phyloP scores from a whole-genome alignment of 2,329 filamentous ascomycete genomes.

The Podosphaera fusca region DNA sequence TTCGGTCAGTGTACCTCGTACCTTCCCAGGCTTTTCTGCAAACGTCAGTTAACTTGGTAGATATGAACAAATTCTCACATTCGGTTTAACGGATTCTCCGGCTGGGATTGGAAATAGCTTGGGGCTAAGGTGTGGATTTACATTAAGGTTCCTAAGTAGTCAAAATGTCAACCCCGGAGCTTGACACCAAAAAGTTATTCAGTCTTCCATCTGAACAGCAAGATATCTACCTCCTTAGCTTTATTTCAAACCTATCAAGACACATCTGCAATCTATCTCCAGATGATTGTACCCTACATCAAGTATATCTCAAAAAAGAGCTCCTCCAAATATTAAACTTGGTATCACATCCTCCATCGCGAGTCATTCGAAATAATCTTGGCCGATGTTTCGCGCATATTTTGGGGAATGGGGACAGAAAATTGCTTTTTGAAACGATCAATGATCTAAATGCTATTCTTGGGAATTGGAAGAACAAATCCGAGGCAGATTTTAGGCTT shows the following conservation, averaged over 20 bases:
- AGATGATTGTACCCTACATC: constrained; percentile 69
- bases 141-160: not conserved
- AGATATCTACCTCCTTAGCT: constrained; percentile 78
- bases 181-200: constrained; percentile 77
- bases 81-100: not conserved
- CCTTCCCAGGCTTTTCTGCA: not conserved
- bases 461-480: constrained; percentile 46
- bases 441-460: constrained; percentile 63
- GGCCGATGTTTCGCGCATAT: constrained; percentile 67
- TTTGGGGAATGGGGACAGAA: constrained; percentile 67
- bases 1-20: too few species aligned
- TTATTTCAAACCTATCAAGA: constrained; percentile 58
- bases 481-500: constrained; percentile 51
- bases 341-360: constrained; percentile 54
- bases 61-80: not conserved
- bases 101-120: not conserved
- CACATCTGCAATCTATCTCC: constrained; percentile 53
- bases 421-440: constrained; percentile 81
- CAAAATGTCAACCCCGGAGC: constrained; percentile 31
- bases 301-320: constrained; percentile 82
- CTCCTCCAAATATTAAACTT: constrained; percentile 82
- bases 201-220: constrained; percentile 82
- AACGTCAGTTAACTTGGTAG: not conserved
- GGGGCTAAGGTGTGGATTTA: not conserved
- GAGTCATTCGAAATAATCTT: constrained; percentile 75